Evolutionary conservation across 2,329 filamentous ascomycete species (phyloP).

Genomic region (Diplocarpon rosae): DNA sequence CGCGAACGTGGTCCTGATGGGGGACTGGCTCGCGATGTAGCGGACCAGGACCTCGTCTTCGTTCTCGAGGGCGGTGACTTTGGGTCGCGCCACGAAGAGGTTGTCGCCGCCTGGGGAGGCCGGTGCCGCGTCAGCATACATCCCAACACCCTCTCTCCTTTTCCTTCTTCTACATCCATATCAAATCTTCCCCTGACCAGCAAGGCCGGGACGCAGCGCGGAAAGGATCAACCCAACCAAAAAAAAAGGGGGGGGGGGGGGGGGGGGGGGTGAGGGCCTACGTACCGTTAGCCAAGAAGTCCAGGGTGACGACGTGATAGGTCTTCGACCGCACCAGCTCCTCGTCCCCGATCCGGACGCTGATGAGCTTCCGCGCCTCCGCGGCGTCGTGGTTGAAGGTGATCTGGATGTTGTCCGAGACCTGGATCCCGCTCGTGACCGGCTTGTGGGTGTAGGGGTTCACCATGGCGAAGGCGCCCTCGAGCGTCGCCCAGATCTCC

Average conservation of each 20-base stretch:
- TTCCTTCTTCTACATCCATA: too few species aligned
- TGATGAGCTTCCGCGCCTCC: conserved; percentile 38
- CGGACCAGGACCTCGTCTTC: conserved; percentile 42
- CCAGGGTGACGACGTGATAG: conserved; percentile 50
- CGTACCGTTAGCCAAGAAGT: conserved; percentile 42
- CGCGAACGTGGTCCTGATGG: conserved; percentile 9
- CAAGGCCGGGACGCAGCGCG: neutral
- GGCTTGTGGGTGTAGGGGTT: conserved; percentile 42
- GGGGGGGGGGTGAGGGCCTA: neutral
- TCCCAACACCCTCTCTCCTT: too few species aligned
- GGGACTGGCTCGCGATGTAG: conserved; percentile 33
- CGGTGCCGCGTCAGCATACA: neutral
- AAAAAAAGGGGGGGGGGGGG: neutral
- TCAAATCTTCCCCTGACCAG: neutral
- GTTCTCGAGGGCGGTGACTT: conserved; percentile 39
- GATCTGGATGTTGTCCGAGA: conserved; percentile 34
- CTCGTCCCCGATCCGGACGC: conserved; percentile 37
- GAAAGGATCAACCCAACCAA: neutral
- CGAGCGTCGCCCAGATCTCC: conserved; percentile 44
- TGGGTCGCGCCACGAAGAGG: conserved; percentile 34
- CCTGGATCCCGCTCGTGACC: conserved; percentile 49
- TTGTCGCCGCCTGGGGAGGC: conserved; percentile 41
- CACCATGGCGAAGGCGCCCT: conserved; percentile 44
- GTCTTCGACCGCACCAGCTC: conserved; percentile 35
- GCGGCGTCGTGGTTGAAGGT: conserved; percentile 45